Evolutionary conservation across 2,329 filamentous ascomycete species (phyloP), one percentile per base, ranked within the genome.

Genomic region (Metarhizium robertsii): DNA sequence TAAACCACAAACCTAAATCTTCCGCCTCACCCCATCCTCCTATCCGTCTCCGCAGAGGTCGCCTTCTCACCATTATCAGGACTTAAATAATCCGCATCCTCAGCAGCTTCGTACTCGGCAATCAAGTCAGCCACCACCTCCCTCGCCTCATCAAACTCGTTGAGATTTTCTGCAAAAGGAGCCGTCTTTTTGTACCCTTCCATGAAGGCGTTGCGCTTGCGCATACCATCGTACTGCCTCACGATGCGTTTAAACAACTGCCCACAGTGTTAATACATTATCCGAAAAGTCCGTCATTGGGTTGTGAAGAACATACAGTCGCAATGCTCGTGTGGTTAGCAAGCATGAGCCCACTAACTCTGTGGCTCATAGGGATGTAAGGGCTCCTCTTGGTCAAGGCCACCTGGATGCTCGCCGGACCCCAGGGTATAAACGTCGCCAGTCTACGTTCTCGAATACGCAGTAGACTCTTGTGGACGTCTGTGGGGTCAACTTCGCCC

Each of bases 281-380:
- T 34, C 6, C 7, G 10, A 34, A 34, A 34, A 2, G 32, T 8
- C 2, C 6, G 10, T 34, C 32, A 34, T 5, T 34, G 32, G 32
- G 6, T 7, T 34, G 32, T 3, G 32, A 34, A 34, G 38, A 45
- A 42, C 80, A 64, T 75, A 86, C 84, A 29, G 94, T 96, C 50
- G 92, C 90, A 63, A 99, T 95, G 61, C 92, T 95, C 0, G 94
- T 99, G 69, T 99, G 94, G 68, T 99, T 99, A 13, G 94, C 94
- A 57, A 99, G 77, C 94, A 99, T 99, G 57, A 99, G 80, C 2
- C 94, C 94, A 61, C 90, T 96, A 54, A 99, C 94, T 51, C 94
- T 87, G 68, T 96, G 91, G 62, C 89, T 90, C 76, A 95, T 95
- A 55, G 90, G 88, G 46, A 96, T 87, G 67, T 99, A 97, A 1